Base-by-base conservation (phyloP, 495 filamentous ascomycete genomes). In the Parathielavia appendiculata region DNA sequence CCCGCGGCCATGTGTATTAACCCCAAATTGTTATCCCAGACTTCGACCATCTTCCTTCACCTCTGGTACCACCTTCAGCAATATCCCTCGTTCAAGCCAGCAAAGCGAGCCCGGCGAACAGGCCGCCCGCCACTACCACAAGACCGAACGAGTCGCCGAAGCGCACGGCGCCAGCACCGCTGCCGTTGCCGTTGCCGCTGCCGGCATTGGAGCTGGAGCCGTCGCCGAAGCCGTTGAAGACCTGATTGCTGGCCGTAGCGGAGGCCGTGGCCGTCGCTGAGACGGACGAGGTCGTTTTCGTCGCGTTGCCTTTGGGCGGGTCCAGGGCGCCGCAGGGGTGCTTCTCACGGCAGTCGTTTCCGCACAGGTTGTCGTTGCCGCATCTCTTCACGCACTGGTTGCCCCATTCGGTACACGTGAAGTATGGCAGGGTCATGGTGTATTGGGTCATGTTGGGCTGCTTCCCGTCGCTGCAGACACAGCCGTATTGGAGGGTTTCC, bases 381-480 rank as follows among this genome's bases (percentile, higher is more conserved):
- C 91, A 95, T 53, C 62, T 72, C 9, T 60, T 64, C 4, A 88
- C 86, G 67, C 90, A 96, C 62, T 92, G 76, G 68, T 75, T 84
- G 63, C 83, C 85, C 72, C 80, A 81, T 68, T 87, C 79, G 14
- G 80, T 82, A 80, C 91, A 96, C 60, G 86, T 76, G 74, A 84
- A 91, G 81, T 87, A 96, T 9, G 91, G 89, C 32, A 96, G 81
- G 6, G 91, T 96, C 66, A 88, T 81, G 20, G 88, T 88, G 80
- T 88, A 96, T 69, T 95, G 79, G 63, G 87, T 81, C 22, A 88
- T 72, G 69, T 95, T 95, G 60, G 91, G 91, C 39, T 79, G 71
- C 59, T 75, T 64, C 63, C 81, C 80, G 74, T 92, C 87, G 67
- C 75, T 79, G 78, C 91, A 96, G 65, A 90, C 71, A 66, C 91